Percentiles rank a stretch among this genome's conserved stretches.
Evolutionary conservation across 805 yeast genomes (phyloP).

Genomic region (Metschnikowia vanudenii): DNA sequence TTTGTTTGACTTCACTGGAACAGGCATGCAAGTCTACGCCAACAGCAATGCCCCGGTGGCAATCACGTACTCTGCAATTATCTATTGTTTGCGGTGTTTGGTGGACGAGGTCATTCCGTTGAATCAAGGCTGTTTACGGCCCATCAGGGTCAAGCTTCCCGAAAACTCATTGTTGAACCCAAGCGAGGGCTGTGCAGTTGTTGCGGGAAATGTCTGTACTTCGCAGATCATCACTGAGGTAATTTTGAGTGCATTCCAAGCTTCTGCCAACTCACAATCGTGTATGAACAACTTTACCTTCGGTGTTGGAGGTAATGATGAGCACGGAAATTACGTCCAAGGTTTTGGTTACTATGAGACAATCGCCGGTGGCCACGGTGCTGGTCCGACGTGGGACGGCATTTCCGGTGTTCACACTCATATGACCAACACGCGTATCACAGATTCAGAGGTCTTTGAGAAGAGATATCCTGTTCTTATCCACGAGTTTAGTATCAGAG

Average conservation of each 20-base stretch:
- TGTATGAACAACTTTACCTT: conserved; percentile 93
- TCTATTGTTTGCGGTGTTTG: conserved; percentile 81
- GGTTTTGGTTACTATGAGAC: conserved; percentile 25
- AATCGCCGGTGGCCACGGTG: conserved; percentile 23
- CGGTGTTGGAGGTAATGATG: conserved; percentile 64
- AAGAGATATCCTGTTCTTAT: conserved; percentile 22
- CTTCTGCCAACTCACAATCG: conserved; percentile 95
- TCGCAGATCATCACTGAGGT: conserved; percentile 93
- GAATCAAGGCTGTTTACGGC: conserved; percentile 88
- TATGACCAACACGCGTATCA: conserved; percentile 23
- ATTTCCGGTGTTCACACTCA: conserved; percentile 20
- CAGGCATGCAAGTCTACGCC: conserved; percentile 84
- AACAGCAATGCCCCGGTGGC: conserved; percentile 93
- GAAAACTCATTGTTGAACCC: conserved; percentile 58
- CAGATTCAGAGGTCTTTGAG: conserved; percentile 22
- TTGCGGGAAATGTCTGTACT: conserved; percentile 88
- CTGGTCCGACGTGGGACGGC: conserved; percentile 23
- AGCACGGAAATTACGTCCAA: conserved; percentile 30
- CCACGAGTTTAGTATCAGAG: conserved; percentile 19
- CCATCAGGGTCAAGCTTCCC: conserved; percentile 57
- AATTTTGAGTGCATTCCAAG: conserved; percentile 78
- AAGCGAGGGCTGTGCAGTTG: conserved; percentile 83
- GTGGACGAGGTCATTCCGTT: conserved; percentile 87
- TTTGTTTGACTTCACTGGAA: conserved; percentile 79
- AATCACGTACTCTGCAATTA: conserved; percentile 82